Conservation (phyloP, 148 eudicot genomes). For the Chenopodium quinoa region DNA sequence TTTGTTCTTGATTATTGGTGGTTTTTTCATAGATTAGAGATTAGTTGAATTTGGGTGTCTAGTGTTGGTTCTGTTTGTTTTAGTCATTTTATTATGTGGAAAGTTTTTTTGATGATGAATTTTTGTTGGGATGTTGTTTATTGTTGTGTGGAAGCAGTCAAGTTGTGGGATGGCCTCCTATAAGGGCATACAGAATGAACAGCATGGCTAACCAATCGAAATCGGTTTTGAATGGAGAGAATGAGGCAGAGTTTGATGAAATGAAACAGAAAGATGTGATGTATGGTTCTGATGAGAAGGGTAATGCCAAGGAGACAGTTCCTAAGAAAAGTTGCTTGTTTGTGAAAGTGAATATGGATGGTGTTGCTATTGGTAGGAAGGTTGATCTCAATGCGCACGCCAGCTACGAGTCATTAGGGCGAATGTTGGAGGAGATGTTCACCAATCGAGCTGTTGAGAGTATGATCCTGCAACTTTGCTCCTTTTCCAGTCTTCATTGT, state of each 20-base stretch:
- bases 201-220: conserved; percentile 67
- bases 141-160: conserved; percentile 51
- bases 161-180: conserved; percentile 98
- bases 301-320: conserved; percentile 35
- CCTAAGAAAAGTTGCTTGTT: conserved; percentile 45
- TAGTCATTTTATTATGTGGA: neutral
- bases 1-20: neutral
- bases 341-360: conserved; percentile 96
- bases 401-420: conserved; percentile 67
- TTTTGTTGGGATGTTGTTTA: conserved; percentile 1
- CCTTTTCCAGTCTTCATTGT: neutral
- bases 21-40: too few species aligned
- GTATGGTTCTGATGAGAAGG: conserved; percentile 33
- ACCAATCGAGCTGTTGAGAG: conserved; percentile 42
- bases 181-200: conserved; percentile 77
- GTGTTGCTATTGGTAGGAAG: conserved; percentile 82
- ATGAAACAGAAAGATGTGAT: conserved; percentile 34
- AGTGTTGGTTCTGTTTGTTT: neutral
- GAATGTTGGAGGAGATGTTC: conserved; percentile 77
- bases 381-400: conserved; percentile 80
- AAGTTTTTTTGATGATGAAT: neutral
- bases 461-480: conserved; percentile 36
- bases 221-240: conserved; percentile 44
- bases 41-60: too few species aligned
- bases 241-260: conserved; percentile 39